These are phyloP conservation scores for Ceratobasidium sp. DNA, from an alignment of 1,284 basidiomycete genomes.

Conservation along the genomic window DNA sequence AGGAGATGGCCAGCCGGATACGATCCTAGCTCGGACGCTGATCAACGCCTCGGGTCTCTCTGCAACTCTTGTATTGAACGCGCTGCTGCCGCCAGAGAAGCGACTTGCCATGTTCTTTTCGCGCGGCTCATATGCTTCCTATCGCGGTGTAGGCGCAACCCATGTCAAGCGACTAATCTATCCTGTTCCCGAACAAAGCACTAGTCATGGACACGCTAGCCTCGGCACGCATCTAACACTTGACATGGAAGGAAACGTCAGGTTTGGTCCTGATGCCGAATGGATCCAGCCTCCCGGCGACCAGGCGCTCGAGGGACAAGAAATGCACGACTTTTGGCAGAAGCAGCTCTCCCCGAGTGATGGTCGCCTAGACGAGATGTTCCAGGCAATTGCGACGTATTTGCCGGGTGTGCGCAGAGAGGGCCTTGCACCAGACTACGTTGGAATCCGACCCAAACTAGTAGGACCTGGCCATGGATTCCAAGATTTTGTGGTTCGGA, in stretches of 20 bases:
- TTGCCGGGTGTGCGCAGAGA: constrained; percentile 74
- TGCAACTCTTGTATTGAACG: constrained; percentile 75
- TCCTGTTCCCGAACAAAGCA: constrained; percentile 77
- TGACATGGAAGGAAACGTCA: constrained; percentile 86
- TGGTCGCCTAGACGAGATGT: constrained; percentile 69
- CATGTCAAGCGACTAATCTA: constrained; percentile 84
- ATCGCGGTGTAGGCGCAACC: constrained; percentile 75
- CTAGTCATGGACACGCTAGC: constrained; percentile 73
- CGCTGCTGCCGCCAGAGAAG: constrained; percentile 66
- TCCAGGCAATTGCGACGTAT: constrained; percentile 73
- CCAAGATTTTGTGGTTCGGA: constrained; percentile 82
- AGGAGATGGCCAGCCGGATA: constrained; percentile 60
- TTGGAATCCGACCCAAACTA: constrained; percentile 92
- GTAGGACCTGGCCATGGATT: constrained; percentile 79
- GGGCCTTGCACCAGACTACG: constrained; percentile 86
- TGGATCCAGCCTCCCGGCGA: constrained; percentile 71
- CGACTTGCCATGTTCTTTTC: constrained; percentile 78
- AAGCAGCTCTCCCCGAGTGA: constrained; percentile 69
- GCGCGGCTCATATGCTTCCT: constrained; percentile 87
- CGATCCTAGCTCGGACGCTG: constrained; percentile 83
- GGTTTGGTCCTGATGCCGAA: constrained; percentile 94
- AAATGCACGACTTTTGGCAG: constrained; percentile 79
- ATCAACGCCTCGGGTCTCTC: constrained; percentile 92
- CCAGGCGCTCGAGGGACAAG: constrained; percentile 51
- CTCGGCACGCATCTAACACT: constrained; percentile 93